Base-by-base conservation (phyloP, 169 alveolate genomes). In the Cryptosporidium canis region DNA sequence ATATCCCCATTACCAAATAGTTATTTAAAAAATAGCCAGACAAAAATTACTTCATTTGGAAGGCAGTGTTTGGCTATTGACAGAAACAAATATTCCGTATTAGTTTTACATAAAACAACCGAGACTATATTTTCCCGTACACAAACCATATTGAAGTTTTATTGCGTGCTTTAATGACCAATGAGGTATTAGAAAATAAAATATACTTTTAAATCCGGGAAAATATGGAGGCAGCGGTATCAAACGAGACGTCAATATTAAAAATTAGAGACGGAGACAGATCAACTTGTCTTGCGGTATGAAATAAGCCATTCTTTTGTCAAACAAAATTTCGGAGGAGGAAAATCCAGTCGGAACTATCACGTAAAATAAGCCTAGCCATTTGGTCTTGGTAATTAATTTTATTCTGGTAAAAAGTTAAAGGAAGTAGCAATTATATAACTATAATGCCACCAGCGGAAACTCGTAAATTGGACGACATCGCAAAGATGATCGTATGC, bases 401-500 rank as follows among this genome's bases (percentile, higher is more conserved):
- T 41, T 14, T 33, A 55, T 58, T 77, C 14, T 35, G 24, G 1
- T 55, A 56, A 31, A 61, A n/a, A 61, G 65, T 35, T 2, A 8
- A 61, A 35, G 68, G 33, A 61, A 61, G 68, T 18, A 61, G 68
- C 31, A 44, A 61, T 27, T 61, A 14, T 51, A 51, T n/a, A 51
- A 5, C 45, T 33, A 77, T 27, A 44, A 77, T 77, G 87, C 87
- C 87, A 77, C 72, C 87, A 56, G 87, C 87, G 37, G 87, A 77
- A 77, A 77, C 87, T 21, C 87, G 87, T 18, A 77, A 77, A 31
- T 61, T 77, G 21, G 87, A 77, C 61, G 87, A 77, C 72, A 77
- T 77, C 31, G 87, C 87, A 58, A 77, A 77, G 87, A 77, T 77
- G 87, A 77, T 77, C 72, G 87, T 77, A 55, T 77, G 87, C 14